Evolutionary conservation across 1,284 basidiomycete genomes (phyloP).

Genomic region (Pholiota adiposa): DNA sequence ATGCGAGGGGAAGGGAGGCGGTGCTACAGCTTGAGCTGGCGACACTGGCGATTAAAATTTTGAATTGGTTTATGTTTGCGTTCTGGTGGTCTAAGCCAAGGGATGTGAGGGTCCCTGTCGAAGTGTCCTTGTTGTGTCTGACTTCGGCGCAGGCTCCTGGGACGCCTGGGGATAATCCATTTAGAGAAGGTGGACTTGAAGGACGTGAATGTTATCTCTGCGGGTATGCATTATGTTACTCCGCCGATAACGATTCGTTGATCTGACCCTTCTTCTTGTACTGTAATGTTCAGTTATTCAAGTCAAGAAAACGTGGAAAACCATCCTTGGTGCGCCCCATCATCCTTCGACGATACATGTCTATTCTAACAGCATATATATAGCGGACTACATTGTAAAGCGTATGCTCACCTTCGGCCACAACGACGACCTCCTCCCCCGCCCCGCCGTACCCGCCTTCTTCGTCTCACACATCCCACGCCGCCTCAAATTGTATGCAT

Average conservation of each 20-base stretch:
- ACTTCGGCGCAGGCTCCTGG: not conserved
- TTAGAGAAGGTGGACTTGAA: no score
- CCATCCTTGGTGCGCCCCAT: no score
- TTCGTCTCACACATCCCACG: not conserved
- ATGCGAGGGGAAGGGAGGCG: constrained; percentile 2
- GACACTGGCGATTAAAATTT: constrained; percentile 26
- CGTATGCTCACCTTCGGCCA: no score
- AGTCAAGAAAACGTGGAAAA: no score
- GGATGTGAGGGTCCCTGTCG: constrained; percentile 25
- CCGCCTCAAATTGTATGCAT: not conserved
- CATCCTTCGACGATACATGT: no score
- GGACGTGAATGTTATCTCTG: no score
- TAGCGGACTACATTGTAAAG: not conserved
- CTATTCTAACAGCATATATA: not conserved
- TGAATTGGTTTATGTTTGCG: constrained; percentile 25
- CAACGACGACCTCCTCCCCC: no score
- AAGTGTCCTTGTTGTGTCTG: not conserved
- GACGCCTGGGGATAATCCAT: no score
- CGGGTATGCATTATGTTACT: no score
- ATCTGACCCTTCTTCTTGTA: no score
- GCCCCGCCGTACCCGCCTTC: not conserved
- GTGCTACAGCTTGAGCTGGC: constrained; percentile 29
- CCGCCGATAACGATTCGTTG: no score
- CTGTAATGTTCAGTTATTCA: no score
- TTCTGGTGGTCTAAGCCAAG: constrained; percentile 39